Conservation (phyloP, 495 filamentous ascomycete genomes). For the Aspergillus hancockii region DNA sequence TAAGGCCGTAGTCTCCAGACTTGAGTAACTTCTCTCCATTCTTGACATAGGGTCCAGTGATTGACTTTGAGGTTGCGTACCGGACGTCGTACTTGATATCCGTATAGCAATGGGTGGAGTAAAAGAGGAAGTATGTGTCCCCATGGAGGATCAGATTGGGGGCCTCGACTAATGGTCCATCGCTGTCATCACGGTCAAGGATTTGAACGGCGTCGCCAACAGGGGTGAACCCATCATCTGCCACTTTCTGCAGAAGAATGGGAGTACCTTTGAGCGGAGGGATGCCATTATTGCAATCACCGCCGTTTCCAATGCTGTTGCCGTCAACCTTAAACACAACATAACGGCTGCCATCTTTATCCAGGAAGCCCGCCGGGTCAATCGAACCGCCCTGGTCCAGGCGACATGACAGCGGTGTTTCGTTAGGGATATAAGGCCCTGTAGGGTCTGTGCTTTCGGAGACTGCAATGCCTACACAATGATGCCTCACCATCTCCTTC, state of each 20-base stretch:
- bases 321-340: slow-evolving; percentile 65
- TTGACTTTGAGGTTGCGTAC: slow-evolving; percentile 48
- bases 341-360: slow-evolving; percentile 51
- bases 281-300: slow-evolving; percentile 56
- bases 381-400: slow-evolving; percentile 56
- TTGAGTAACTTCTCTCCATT: slow-evolving; percentile 35
- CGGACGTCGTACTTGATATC: slow-evolving; percentile 54
- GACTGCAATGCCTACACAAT: slow-evolving; percentile 57
- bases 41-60: slow-evolving; percentile 52
- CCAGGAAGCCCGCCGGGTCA: slow-evolving; percentile 54
- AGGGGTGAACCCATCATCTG: slow-evolving; percentile 48
- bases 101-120: slow-evolving; percentile 58
- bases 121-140: slow-evolving; percentile 60
- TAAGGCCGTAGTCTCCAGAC: slow-evolving; percentile 42
- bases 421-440: slow-evolving; percentile 52
- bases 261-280: slow-evolving; percentile 51
- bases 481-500: slow-evolving; percentile 34
- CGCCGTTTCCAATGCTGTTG: slow-evolving; percentile 58
- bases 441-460: slow-evolving; percentile 32
- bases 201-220: slow-evolving; percentile 52
- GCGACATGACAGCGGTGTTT: slow-evolving; percentile 51
- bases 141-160: slow-evolving; percentile 49
- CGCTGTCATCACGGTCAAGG: slow-evolving; percentile 52
- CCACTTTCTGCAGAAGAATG: slow-evolving; percentile 59
- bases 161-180: slow-evolving; percentile 64